Conservation (phyloP, 352 stramenopile genomes). For the Globisporangium cystogenes region DNA sequence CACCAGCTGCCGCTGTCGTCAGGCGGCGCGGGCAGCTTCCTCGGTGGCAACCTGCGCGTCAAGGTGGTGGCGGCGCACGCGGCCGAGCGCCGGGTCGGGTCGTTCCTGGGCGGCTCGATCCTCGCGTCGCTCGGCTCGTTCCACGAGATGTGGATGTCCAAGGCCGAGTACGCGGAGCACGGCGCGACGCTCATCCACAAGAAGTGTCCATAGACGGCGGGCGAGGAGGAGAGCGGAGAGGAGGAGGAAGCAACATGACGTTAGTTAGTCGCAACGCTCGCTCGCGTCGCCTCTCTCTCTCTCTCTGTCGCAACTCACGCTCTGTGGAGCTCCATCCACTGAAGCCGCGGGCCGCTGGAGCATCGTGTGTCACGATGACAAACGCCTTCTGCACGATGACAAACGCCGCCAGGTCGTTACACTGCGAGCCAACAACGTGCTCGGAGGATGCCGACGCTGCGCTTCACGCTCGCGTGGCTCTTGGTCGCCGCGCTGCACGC, state of each 20-base stretch:
- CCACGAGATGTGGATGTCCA: constrained; percentile 99
- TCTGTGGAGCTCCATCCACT: too few relatives aligned
- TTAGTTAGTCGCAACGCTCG: too few relatives aligned
- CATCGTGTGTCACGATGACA: too few relatives aligned
- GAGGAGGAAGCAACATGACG: too few relatives aligned
- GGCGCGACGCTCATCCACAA: constrained; percentile 95
- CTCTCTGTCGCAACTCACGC: too few relatives aligned
- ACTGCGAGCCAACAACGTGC: too few relatives aligned
- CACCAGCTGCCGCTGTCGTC: constrained; percentile 26
- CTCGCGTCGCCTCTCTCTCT: too few relatives aligned
- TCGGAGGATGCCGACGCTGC: too few relatives aligned
- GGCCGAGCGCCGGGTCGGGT: constrained; percentile 60
- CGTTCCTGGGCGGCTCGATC: constrained; percentile 95
- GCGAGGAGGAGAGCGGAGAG: neutral
- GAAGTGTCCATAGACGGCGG: constrained; percentile 73
- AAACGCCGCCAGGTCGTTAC: too few relatives aligned
- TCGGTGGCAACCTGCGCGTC: constrained; percentile 38
- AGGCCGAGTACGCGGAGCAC: constrained; percentile 98
- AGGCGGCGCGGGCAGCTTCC: constrained; percentile 5
- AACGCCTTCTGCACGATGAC: too few relatives aligned
- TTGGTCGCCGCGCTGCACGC: neutral
- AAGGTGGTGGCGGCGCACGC: constrained; percentile 43
- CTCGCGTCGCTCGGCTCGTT: constrained; percentile 96
- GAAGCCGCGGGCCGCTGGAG: too few relatives aligned
- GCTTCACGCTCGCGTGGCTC: neutral